Evolutionary conservation across 169 alveolate species (phyloP).

Genomic region (Hepatocystis sp.): DNA sequence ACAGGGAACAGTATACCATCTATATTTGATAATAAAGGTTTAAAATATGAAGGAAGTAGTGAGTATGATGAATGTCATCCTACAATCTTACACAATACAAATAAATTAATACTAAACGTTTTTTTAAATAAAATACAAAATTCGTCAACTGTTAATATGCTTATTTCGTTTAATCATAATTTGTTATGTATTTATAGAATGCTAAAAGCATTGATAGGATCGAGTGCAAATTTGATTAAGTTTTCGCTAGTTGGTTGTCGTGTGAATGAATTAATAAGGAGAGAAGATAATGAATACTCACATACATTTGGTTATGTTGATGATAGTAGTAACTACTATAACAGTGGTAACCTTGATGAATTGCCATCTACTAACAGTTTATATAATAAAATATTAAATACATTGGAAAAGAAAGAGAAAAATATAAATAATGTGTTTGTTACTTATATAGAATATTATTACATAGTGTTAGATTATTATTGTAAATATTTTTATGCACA

Average conservation of each 20-base stretch:
- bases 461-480: constrained; percentile 31
- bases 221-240: constrained; percentile 19
- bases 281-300: no score
- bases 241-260: constrained; percentile 10
- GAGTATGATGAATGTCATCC: constrained; percentile 16
- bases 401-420: constrained; percentile 23
- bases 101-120: constrained; percentile 20
- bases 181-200: constrained; percentile 43
- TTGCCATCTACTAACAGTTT: no score
- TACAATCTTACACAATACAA: constrained; percentile 19
- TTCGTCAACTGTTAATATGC: constrained; percentile 5
- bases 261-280: no score
- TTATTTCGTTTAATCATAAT: constrained; percentile 42
- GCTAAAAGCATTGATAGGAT: constrained; percentile 38
- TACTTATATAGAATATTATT: constrained; percentile 51
- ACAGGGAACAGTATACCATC: no score
- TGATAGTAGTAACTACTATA: no score
- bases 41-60: neutral
- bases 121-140: constrained; percentile 24
- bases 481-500: constrained; percentile 31
- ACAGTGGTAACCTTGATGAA: no score
- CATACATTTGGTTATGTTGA: no score
- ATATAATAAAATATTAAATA: constrained; percentile 24
- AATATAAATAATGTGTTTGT: constrained; percentile 9
- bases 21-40: no score